Evolutionary conservation across 2,329 filamentous ascomycete species (phyloP).

Genomic region (Cercospora sesami): DNA sequence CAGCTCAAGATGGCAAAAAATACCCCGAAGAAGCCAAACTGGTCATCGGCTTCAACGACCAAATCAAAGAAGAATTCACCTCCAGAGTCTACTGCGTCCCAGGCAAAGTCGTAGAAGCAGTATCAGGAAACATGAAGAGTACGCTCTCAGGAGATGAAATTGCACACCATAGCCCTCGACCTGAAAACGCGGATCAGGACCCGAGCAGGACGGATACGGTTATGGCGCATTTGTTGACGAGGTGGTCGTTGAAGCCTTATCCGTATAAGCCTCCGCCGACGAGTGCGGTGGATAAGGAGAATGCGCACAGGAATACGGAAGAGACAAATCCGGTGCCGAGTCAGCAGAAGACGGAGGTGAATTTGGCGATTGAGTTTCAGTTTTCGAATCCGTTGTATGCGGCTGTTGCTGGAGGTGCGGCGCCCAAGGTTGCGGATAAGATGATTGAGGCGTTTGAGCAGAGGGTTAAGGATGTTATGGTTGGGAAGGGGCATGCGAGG

Average conservation of each 20-base stretch:
- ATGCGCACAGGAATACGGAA: conserved; percentile 40
- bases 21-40: conserved; percentile 77
- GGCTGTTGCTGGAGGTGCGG: conserved; percentile 75
- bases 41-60: conserved; percentile 79
- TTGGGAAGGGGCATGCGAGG: conserved; percentile 17
- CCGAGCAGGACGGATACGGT: conserved; percentile 43
- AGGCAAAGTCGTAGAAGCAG: conserved; percentile 70
- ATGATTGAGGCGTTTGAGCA: conserved; percentile 95
- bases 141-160: conserved; percentile 46
- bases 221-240: conserved; percentile 68
- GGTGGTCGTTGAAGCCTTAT: conserved; percentile 62
- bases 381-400: conserved; percentile 89
- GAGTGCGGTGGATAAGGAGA: conserved; percentile 37
- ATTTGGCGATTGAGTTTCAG: conserved; percentile 73
- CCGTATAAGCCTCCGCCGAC: conserved; percentile 50
- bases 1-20: conserved; percentile 47
- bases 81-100: conserved; percentile 77
- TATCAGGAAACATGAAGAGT: conserved; percentile 60
- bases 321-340: conserved; percentile 43
- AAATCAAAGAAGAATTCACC: conserved; percentile 79
- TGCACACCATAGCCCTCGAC: conserved; percentile 44
- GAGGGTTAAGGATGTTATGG: conserved; percentile 62
- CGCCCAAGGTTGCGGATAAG: conserved; percentile 76
- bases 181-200: conserved; percentile 41
- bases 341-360: conserved; percentile 66